phyloP scores from a whole-genome alignment of 2,329 filamentous ascomycete genomes.

The Apiospora hydei region DNA sequence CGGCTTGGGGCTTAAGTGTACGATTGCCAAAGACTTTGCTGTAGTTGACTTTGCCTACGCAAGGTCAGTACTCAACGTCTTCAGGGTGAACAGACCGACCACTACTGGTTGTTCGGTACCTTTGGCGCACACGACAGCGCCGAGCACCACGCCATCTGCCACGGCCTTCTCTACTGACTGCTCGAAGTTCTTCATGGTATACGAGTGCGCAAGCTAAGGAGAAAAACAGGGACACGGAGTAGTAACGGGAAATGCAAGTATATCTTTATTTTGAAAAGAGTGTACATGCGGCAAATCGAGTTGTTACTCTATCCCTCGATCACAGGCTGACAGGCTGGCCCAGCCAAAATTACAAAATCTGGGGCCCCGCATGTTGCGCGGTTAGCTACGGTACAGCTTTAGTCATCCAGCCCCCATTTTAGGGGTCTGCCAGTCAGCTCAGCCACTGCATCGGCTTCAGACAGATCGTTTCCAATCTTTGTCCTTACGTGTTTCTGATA shows the following conservation, averaged over 20 bases:
- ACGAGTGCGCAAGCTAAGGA: too few species aligned
- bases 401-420: background rate
- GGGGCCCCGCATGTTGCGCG: constrained; percentile 14
- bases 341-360: background rate
- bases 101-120: constrained; percentile 3
- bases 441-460: background rate
- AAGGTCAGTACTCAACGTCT: background rate
- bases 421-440: background rate
- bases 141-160: constrained; percentile 27
- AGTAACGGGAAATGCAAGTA: background rate
- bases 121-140: constrained; percentile 31
- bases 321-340: background rate
- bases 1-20: constrained; percentile 22
- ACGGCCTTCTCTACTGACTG: constrained; percentile 28
- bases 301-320: background rate
- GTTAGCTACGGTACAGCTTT: background rate
- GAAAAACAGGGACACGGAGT: background rate
- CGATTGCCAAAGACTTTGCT: constrained; percentile 28
- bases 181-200: constrained; percentile 30
- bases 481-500: background rate
- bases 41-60: constrained; percentile 31
- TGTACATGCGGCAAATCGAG: too few species aligned
- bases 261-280: background rate
- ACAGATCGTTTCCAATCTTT: background rate
- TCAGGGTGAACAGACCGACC: background rate